phyloP scores from a whole-genome alignment of 1,139 yeast genomes.

The Sugiyamaella paludigena region DNA sequence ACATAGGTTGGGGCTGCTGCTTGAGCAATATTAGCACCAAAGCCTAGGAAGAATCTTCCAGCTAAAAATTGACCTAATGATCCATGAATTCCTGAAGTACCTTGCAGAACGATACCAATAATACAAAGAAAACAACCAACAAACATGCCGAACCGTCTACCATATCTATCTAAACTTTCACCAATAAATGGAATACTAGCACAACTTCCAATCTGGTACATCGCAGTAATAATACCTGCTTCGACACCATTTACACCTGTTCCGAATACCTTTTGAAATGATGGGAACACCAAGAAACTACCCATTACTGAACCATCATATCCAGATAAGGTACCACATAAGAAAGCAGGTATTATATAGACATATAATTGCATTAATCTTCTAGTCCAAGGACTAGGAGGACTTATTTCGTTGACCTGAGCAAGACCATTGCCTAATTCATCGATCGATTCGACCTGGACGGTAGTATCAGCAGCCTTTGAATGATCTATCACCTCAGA shows the following conservation, averaged over 20 bases:
- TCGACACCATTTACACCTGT: conserved; percentile 19
- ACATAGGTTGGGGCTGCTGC: conserved; percentile 24
- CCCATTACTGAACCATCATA: conserved; percentile 23
- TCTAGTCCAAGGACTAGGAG: background rate
- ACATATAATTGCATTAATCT: conserved; percentile 26
- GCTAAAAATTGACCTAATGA: conserved; percentile 21
- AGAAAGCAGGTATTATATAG: conserved; percentile 10
- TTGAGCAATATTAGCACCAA: conserved; percentile 24
- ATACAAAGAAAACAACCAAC: conserved; percentile 17
- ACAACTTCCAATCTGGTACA: conserved; percentile 30
- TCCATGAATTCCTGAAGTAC: conserved; percentile 10
- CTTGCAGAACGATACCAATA: conserved; percentile 19
- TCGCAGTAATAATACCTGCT: conserved; percentile 21
- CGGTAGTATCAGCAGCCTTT: no score
- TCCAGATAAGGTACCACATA: conserved; percentile 20
- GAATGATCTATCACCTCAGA: no score
- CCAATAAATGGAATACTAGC: conserved; percentile 25
- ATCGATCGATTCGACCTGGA: no score
- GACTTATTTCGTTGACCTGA: no score
- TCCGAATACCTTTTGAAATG: conserved; percentile 20
- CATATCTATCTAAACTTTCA: conserved; percentile 19
- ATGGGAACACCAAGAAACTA: conserved; percentile 9
- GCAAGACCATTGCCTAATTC: no score
- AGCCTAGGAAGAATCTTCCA: conserved; percentile 27
- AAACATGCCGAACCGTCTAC: conserved; percentile 20